A percentile compares a stretch with the other conserved stretches of the same genome.
phyloP scores from a whole-genome alignment of 306 rosid species.

The Dryas drummondii region DNA sequence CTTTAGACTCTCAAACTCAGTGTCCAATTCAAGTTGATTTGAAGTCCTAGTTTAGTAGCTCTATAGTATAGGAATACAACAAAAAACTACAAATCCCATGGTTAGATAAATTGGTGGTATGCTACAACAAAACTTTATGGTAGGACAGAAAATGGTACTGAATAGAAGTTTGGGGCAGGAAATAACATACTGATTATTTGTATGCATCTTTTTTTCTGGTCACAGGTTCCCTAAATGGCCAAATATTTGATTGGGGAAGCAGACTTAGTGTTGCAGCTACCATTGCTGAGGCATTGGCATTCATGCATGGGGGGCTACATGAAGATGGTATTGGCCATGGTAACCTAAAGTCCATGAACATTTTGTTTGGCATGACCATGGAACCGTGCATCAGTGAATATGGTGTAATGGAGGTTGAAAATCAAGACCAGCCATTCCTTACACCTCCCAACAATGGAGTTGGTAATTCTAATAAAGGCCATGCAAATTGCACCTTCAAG shows the following conservation, averaged over 20 bases:
- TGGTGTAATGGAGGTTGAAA: constrained; percentile 55
- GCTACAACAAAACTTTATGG: too few relatives aligned
- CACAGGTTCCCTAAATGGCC: constrained; percentile 50
- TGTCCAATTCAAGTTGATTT: too few relatives aligned
- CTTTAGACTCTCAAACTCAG: too few relatives aligned
- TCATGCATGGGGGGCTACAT: constrained; percentile 58
- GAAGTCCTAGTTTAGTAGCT: background rate
- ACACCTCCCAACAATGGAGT: constrained; percentile 14
- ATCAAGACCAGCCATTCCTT: constrained; percentile 28
- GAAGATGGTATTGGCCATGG: constrained; percentile 61
- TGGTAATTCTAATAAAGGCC: constrained; percentile 21
- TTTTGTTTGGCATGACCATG: constrained; percentile 58
- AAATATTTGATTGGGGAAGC: constrained; percentile 59
- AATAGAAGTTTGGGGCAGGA: too few relatives aligned
- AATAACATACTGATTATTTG: background rate
- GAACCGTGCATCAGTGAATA: constrained; percentile 66
- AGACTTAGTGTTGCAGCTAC: constrained; percentile 51
- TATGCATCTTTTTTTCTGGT: background rate
- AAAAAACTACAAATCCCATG: too few relatives aligned
- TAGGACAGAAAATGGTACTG: too few relatives aligned
- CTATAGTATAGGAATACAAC: too few relatives aligned
- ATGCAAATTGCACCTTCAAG: constrained; percentile 38
- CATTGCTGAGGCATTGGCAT: constrained; percentile 54
- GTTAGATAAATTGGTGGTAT: too few relatives aligned
- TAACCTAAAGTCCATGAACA: constrained; percentile 69